Evolutionary conservation across 148 eudicot species (phyloP).

Genomic region (Cornus suecica): DNA sequence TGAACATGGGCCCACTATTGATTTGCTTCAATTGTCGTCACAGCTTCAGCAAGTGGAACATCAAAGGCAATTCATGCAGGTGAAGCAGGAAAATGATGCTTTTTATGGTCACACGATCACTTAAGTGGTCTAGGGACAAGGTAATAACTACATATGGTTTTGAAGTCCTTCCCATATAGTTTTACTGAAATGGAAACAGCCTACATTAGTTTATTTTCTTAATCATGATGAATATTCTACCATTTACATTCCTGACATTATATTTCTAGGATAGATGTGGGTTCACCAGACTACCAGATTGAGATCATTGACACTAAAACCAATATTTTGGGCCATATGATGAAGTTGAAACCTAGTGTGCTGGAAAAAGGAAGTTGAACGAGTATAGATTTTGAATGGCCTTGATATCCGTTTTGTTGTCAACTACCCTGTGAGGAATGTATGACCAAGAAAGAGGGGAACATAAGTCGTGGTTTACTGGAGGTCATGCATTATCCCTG

Average conservation of each 20-base stretch:
- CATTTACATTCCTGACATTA: not conserved
- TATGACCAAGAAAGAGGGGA: not conserved
- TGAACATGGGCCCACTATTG: conserved; percentile 39
- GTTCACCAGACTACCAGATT: not conserved
- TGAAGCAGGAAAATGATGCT: conserved; percentile 33
- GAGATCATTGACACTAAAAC: not conserved
- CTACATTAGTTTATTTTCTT: not conserved
- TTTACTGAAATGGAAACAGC: not conserved
- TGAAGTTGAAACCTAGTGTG: not conserved
- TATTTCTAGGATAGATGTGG: not conserved
- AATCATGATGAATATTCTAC: no score
- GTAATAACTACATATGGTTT: not conserved
- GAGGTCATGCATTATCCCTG: not conserved
- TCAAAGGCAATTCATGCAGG: conserved; percentile 38
- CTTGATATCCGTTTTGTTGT: not conserved
- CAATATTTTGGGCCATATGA: not conserved
- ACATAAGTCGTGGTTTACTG: not conserved
- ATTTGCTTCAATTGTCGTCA: conserved; percentile 67
- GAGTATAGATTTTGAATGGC: not conserved
- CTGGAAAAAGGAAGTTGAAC: not conserved
- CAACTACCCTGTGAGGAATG: not conserved
- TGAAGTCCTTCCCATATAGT: not conserved
- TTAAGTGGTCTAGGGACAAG: not conserved
- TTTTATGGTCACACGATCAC: conserved; percentile 19
- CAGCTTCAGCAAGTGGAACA: conserved; percentile 68